Conservation (phyloP, 1,139 yeast genomes). For the Candida albicans region DNA sequence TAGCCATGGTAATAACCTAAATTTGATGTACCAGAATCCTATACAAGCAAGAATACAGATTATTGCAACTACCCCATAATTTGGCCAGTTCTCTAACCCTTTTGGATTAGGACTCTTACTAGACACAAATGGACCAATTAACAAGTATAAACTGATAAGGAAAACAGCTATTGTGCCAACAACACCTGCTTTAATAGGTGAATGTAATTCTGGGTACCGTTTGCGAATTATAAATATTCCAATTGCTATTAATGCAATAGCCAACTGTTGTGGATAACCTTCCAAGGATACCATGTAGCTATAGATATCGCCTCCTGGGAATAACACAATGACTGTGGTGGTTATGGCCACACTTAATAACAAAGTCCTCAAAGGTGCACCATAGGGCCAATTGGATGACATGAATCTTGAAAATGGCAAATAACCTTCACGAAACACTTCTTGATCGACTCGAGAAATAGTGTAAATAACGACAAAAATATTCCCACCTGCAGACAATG, state of each 20-base stretch:
- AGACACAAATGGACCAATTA: constrained; percentile 49
- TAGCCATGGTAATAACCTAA: constrained; percentile 43
- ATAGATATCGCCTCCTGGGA: constrained; percentile 80
- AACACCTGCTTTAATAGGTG: constrained; percentile 51
- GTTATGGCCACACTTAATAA: constrained; percentile 37
- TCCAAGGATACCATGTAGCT: constrained; percentile 72
- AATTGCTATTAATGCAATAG: constrained; percentile 47
- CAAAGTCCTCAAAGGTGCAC: constrained; percentile 55
- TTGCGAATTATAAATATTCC: constrained; percentile 53
- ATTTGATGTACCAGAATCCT: constrained; percentile 50
- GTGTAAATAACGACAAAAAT: constrained; percentile 62
- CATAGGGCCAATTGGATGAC: constrained; percentile 59
- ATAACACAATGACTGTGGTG: constrained; percentile 50
- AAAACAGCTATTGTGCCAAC: constrained; percentile 46
- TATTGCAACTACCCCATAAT: constrained; percentile 47
- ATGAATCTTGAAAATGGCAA: constrained; percentile 52
- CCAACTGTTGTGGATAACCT: constrained; percentile 64
- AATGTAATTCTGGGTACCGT: constrained; percentile 43
- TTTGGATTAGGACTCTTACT: constrained; percentile 39
- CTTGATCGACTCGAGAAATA: constrained; percentile 62
- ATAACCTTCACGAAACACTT: constrained; percentile 62
- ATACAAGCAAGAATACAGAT: constrained; percentile 36
- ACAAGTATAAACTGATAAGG: constrained; percentile 38
- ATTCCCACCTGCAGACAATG: constrained; percentile 62
- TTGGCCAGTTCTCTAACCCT: constrained; percentile 50